Evolutionary conservation across 2,329 filamentous ascomycete species (phyloP).

Genomic region (Xenoacremonium recifei): DNA sequence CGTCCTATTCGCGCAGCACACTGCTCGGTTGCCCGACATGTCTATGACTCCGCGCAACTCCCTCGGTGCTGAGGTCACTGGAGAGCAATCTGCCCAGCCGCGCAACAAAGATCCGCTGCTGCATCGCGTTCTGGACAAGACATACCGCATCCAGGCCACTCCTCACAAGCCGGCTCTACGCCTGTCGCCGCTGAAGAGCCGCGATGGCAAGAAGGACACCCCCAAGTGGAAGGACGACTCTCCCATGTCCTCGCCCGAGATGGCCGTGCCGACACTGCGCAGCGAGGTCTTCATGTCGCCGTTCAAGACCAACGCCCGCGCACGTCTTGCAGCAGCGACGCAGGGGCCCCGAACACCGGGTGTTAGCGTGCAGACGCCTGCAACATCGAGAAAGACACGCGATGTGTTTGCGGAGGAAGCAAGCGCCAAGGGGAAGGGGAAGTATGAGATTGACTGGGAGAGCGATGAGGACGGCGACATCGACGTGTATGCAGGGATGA

Average conservation of each 20-base stretch:
- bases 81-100: constrained; percentile 35
- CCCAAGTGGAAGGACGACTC: constrained; percentile 55
- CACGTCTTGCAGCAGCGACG: constrained; percentile 41
- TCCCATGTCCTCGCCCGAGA: constrained; percentile 72
- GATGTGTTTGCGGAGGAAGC: constrained; percentile 44
- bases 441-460: constrained; percentile 68
- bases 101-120: constrained; percentile 71
- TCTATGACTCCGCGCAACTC: constrained; percentile 62
- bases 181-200: constrained; percentile 45
- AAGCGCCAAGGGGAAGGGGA: constrained; percentile 23
- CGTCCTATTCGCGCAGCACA: constrained; percentile 50
- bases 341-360: constrained; percentile 70
- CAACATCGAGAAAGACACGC: constrained; percentile 45
- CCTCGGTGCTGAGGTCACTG: constrained; percentile 22
- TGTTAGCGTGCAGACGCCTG: constrained; percentile 79
- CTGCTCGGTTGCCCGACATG: constrained; percentile 58
- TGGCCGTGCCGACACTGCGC: constrained; percentile 77
- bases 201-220: constrained; percentile 33
- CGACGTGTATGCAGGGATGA: constrained; percentile 68
- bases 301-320: constrained; percentile 45
- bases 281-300: constrained; percentile 85
- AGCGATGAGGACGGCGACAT: constrained; percentile 68
- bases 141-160: constrained; percentile 89
- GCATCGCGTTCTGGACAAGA: constrained; percentile 92
- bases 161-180: constrained; percentile 61